phyloP scores from a whole-genome alignment of 371 early-diverging fungal genomes.

The Mucor indicus region DNA sequence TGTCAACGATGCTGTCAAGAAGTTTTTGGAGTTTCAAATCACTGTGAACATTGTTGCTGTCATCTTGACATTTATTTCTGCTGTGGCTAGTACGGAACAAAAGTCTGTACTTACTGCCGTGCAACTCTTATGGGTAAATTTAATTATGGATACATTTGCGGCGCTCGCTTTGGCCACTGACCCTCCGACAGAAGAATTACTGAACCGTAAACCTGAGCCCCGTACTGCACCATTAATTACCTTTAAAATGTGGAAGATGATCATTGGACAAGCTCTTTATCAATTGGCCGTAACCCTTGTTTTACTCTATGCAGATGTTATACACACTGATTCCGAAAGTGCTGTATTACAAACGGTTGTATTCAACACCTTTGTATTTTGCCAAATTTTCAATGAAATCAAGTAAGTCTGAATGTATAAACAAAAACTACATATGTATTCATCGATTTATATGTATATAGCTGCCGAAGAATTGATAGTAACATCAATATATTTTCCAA shows the following conservation, averaged over 20 bases:
- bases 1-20: slow-evolving; percentile 70
- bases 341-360: slow-evolving; percentile 56
- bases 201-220: slow-evolving; percentile 58
- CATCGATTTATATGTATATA: not conserved
- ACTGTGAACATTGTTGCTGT: slow-evolving; percentile 71
- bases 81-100: slow-evolving; percentile 34
- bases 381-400: slow-evolving; percentile 78
- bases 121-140: slow-evolving; percentile 72
- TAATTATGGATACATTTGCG: slow-evolving; percentile 75
- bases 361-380: slow-evolving; percentile 78
- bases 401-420: slow-evolving; percentile 44
- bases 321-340: slow-evolving; percentile 20
- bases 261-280: slow-evolving; percentile 54
- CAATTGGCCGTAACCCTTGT: slow-evolving; percentile 53
- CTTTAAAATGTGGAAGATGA: slow-evolving; percentile 67
- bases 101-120: slow-evolving; percentile 59
- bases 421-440: not conserved
- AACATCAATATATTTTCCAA: slow-evolving; percentile 55
- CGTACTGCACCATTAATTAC: slow-evolving; percentile 59
- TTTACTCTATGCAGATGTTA: slow-evolving; percentile 43
- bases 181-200: slow-evolving; percentile 54
- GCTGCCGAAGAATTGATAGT: slow-evolving; percentile 59
- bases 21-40: slow-evolving; percentile 74
- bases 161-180: slow-evolving; percentile 74
- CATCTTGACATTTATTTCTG: slow-evolving; percentile 58